Base-by-base conservation (phyloP, 495 filamentous ascomycete species). In the Paragyromitra xinjiangensis region DNA sequence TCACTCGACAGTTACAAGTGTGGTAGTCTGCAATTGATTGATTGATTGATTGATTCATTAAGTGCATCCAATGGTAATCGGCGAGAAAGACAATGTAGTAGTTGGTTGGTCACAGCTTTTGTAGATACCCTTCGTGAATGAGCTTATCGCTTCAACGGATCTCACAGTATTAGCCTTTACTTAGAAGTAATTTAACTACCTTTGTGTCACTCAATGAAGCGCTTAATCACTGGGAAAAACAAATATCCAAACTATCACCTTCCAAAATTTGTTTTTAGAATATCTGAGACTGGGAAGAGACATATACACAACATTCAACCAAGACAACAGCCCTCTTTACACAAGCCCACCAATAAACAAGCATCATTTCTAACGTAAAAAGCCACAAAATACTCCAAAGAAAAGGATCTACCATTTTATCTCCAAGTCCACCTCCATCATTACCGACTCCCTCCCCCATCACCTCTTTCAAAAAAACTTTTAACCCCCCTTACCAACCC, bases 401-500 rank as follows among this genome's bases (percentile, higher is more conserved):
- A 56, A 61, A 61, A 61, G 39, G 39, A 29, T 61, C 56, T 39
- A 61, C 14, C 19, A 16, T 61, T 61, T 39, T 37, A 56, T 37
- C 29, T 37, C 16, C 14, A 51, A 44, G 12, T 2, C 42, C 7
- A 65, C 45, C 19, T 12, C 42, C 7, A 65, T 58, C 19, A 64
- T 22, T 40, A 51, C 9, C 24, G 11, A 22, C 61, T 42, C 12
- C 6, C 56, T n/a, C 29, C 48, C 29, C 16, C 62, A 42, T 19
- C 26, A 44, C 8, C 55, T 39, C 19, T 63, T 9, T 26, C 14
- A 44, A 73, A 65, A 56, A 26, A 4, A 55, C 22, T 34, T 58
- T 58, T 73, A 19, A 34, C 40, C 37, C 70, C 48, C 24, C 59
- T 16, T 4, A 64, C 24, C 1, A 72, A 3, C 4, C 69, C 59